Percentiles rank a stretch among this genome's conserved stretches.
Evolutionary conservation across 1,284 basidiomycete species (phyloP).

Genomic region (Volvariella volvacea): DNA sequence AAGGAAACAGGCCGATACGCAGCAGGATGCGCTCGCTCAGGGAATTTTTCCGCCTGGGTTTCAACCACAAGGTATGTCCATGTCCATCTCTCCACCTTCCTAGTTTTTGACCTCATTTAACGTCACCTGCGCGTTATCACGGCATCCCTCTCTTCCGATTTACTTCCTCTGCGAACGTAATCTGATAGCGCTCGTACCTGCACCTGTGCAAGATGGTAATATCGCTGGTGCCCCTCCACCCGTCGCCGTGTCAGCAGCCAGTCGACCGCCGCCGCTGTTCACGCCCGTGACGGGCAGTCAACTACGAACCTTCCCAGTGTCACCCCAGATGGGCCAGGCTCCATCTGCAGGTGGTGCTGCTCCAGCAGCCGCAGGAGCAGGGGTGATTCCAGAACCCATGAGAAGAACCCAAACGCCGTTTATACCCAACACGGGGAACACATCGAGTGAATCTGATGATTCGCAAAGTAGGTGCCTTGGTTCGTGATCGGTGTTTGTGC

Average conservation of each 20-base stretch:
- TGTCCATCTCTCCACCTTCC: no score
- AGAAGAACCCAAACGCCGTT: conserved; percentile 1
- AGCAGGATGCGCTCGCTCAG: no score
- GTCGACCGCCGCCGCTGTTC: conserved; percentile 1
- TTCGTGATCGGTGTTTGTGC: neutral
- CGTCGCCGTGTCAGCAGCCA: neutral
- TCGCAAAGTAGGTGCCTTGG: neutral
- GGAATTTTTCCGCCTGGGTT: neutral
- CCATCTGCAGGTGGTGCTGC: neutral
- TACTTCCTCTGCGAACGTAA: no score
- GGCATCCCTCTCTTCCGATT: no score
- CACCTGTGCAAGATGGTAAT: neutral
- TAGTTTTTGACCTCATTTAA: no score
- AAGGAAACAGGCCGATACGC: no score
- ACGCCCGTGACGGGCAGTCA: neutral
- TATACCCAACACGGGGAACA: neutral
- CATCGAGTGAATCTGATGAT: neutral
- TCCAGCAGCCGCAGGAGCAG: no score
- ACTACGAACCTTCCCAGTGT: neutral
- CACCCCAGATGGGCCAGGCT: neutral
- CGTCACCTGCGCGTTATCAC: no score
- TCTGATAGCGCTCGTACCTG: neutral
- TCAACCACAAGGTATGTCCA: neutral
- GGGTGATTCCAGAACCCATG: neutral
- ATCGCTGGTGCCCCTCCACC: neutral